Percentiles rank a stretch among this genome's conserved stretches.
These are phyloP conservation scores for Dactylellina haptotyla DNA, from an alignment of 2,329 filamentous ascomycete genomes.

Conservation along the genomic window DNA sequence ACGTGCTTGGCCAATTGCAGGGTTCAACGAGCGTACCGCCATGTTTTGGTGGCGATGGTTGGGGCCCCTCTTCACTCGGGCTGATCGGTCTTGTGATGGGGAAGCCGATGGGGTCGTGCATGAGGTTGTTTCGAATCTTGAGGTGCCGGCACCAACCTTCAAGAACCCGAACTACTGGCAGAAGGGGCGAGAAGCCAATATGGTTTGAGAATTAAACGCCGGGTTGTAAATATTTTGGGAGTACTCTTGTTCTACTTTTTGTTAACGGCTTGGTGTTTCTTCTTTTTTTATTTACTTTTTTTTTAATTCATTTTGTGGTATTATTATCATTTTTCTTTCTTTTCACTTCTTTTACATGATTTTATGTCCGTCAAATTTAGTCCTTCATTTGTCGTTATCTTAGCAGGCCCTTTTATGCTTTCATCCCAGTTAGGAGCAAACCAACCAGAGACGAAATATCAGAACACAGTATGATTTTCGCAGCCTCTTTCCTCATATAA, in stretches of 20 bases:
- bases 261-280: background rate
- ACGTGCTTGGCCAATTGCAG: constrained; percentile 24
- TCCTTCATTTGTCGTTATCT: too few species aligned
- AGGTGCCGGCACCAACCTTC: constrained; percentile 19
- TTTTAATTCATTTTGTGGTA: background rate
- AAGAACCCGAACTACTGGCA: constrained; percentile 31
- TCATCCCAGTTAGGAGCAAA: too few species aligned
- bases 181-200: background rate
- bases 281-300: background rate
- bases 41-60: constrained; percentile 46
- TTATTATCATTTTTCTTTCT: background rate
- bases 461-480: background rate
- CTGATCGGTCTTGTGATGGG: constrained; percentile 2
- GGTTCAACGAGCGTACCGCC: constrained; percentile 47
- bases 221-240: background rate
- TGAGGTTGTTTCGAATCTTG: constrained; percentile 32
- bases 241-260: background rate
- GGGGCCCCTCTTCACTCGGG: constrained; percentile 8
- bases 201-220: background rate
- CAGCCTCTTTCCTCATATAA: too few species aligned
- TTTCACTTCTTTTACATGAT: background rate
- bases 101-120: constrained; percentile 11
- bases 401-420: too few species aligned
- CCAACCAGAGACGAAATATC: constrained; percentile 1
- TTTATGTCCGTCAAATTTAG: too few species aligned